Base-by-base conservation (phyloP, 768 basidiomycete species). In the Panus rudis region DNA sequence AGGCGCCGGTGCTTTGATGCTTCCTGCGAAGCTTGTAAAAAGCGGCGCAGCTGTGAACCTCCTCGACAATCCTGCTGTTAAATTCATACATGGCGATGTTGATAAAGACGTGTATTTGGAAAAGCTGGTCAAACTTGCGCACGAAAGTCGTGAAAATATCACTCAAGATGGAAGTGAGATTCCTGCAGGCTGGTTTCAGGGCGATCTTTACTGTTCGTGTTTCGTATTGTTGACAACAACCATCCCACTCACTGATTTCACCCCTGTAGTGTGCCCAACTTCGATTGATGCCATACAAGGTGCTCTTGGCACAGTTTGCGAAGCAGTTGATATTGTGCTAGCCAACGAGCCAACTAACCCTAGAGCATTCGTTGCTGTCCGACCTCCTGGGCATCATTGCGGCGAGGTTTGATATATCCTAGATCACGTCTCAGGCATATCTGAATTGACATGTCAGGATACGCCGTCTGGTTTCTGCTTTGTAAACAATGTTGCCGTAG, bases 361-460 rank as follows among this genome's bases (percentile, higher is more conserved):
- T 0, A 53, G 64, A 6, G 88, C 86, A 0, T 97, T 97, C 59
- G 90, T 89, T 8, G 83, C 80, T 0, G 73, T 96, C 16, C 67
- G 93, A 39, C 93, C 92, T 0, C 93, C 93, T 0, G 93, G 94
- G 2, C 92, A 96, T 68, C 92, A 97, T 53, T 94, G 92, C 55
- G 88, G 88, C 2, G 91, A 92, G 49, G 58, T 56, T 11, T 22
- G 24, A 27, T 11, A n/a, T 22, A 31, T 20, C n/a, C 28, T 10
- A n/a, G n/a, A 30, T n/a, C 28, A 10, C n/a, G 10, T 30, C 28
- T n/a, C 10, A 25, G 8, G 14, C 20, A 22, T n/a, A 3, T 14
- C 21, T 17, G 7, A 21, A 20, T 22, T 20, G 19, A 28, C 21
- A 19, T 14, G 22, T 31, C 13, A 59, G 62, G 79, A 92, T 46